Base-by-base conservation (phyloP, 169 alveolate species). In the Plasmodium coatneyi region DNA sequence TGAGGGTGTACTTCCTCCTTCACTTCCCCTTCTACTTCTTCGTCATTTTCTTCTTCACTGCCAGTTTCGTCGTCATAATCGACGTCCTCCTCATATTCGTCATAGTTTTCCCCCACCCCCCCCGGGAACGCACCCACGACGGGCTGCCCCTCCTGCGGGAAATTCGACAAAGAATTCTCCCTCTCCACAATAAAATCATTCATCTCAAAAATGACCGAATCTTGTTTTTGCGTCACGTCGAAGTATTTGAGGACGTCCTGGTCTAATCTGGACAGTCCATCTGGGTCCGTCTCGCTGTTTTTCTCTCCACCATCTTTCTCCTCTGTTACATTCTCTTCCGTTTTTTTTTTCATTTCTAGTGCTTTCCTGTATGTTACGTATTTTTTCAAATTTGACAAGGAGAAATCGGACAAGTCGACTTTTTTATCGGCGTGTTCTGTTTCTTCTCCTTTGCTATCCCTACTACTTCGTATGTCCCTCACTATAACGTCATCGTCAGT, bases 151-250 rank as follows among this genome's bases (percentile, higher is more conserved):
- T 7, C 22, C 25, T 49, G 60, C 34, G 36, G 46, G 39, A 32
- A 7, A 9, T 12, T 28, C 4, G 90, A 34, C 32, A 32, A 71
- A 19, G 22, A 22, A 19, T 14, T 54, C n/a, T 86, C 79, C 36
- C 76, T 52, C 41, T 87, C 60, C 39, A 87, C 78, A 56, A 87
- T 36, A 56, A 56, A 43, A 9, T 78, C 78, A 19, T 79, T 79
- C 39, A 87, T 32, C 60, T 87, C 93, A n/a, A 87, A 87, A 5
- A n/a, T 39, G 10, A 87, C 70, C 19, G 86, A 87, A 66, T 87
- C 71, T 87, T 87, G 80, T 5, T 66, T 87, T 66, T 54, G 60
- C 19, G 89, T 78, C 43, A 87, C 52, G 25, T 87, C 93, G 66
- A 87, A 87, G 71, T 87, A 87, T 72, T 87, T 87, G 16, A 87